phyloP scores from a whole-genome alignment of 768 basidiomycete species.

The Lactarius quietus region DNA sequence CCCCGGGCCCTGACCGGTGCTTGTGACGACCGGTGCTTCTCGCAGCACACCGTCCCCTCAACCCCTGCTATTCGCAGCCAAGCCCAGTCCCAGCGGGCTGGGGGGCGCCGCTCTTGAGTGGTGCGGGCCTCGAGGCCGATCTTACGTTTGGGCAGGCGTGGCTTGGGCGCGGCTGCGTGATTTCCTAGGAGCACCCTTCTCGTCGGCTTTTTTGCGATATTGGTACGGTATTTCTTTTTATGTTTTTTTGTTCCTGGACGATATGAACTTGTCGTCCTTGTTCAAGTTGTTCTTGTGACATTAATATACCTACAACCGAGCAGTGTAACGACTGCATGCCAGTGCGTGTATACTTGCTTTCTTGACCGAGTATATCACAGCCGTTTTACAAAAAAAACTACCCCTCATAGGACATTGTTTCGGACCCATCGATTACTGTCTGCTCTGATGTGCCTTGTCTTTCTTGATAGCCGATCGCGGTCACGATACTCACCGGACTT shows the following conservation, averaged over 20 bases:
- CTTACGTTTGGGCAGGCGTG: slow-evolving; percentile 76
- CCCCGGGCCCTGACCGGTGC: slow-evolving; percentile 29
- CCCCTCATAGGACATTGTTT: no score
- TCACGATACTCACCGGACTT: no score
- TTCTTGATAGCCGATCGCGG: no score
- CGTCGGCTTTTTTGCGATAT: neutral
- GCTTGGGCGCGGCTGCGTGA: slow-evolving; percentile 69
- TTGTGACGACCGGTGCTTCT: neutral
- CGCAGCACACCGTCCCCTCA: neutral
- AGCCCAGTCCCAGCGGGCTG: no score
- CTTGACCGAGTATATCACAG: no score
- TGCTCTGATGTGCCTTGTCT: no score
- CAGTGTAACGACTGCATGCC: neutral
- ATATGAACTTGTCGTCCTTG: no score
- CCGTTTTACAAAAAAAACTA: no score
- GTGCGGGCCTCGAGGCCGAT: slow-evolving; percentile 36
- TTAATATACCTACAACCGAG: neutral
- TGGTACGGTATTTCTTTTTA: neutral
- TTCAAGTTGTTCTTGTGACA: neutral
- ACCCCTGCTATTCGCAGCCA: no score
- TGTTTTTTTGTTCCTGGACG: no score
- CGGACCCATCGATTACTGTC: no score
- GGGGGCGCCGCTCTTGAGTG: slow-evolving; percentile 6
- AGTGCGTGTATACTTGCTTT: no score
- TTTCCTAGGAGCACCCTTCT: slow-evolving; percentile 33